Base-by-base conservation (phyloP, 2,329 filamentous ascomycete genomes). In the Didymella pomorum region DNA sequence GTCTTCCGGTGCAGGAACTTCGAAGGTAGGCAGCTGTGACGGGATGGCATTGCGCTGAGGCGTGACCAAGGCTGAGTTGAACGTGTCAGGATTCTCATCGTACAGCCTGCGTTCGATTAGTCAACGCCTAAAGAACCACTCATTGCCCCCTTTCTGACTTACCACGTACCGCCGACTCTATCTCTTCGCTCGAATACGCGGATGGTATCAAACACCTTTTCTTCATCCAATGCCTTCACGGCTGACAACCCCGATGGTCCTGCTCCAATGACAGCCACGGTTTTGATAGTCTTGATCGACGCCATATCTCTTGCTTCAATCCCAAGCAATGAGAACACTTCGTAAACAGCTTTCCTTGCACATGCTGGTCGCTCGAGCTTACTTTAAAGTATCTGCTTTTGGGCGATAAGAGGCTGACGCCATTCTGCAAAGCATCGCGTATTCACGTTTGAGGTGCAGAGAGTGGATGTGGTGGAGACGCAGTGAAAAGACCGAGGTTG, bases 391-490 rank as follows among this genome's bases (percentile, higher is more conserved):
- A 4, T 8, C 8, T 8, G 29, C 14, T 1, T 14, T 16, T n/a
- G 31, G 2, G 16, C 31, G 16, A 35, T n/a, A 35, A 35, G 31
- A 35, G 31, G 4, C 31, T 35, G 31, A 35, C 31, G 31, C 31
- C 31, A 35, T 35, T n/a, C 16, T 35, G 31, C 31, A n/a, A 35
- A 35, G 16, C 16, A 35, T 35, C 31, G 31, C 31, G 31, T 35
- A n/a, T 35, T n/a, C 7, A n/a, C 31, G 16, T 8, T 35, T 35
- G 16, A 3, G 31, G 16, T 35, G 31, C 31, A 35, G 31, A 35
- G 16, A 35, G 16, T 35, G 20, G 25, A 51, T 18, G 39, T 43
- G 46, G 46, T 56, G 46, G 53, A 56, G 39, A 45, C 46, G 10
- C n/a, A 23, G 26, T 46, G 25, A 12, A 46, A 47, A 12, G 18